phyloP scores from a whole-genome alignment of 495 filamentous ascomycete species.

The Tuber magnatum region DNA sequence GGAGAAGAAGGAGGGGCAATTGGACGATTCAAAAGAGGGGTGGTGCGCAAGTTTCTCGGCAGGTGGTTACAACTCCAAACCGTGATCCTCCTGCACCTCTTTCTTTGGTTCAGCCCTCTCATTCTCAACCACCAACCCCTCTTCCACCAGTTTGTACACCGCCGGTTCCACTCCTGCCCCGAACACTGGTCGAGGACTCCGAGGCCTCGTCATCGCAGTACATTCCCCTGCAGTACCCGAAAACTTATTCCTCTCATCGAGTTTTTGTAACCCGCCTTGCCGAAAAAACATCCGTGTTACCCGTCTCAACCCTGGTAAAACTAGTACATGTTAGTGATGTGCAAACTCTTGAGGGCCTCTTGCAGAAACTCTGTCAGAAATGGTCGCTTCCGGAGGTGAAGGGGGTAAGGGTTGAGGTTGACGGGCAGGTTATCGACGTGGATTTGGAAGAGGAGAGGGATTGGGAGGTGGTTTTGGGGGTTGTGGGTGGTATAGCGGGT shows the following conservation, averaged over 20 bases:
- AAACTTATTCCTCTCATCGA: neutral
- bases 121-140: neutral
- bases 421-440: conserved; percentile 22
- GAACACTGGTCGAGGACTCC: neutral
- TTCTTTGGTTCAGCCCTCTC: too few relatives aligned
- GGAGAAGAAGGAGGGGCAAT: neutral
- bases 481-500: neutral
- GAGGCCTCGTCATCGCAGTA: neutral
- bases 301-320: conserved; percentile 21
- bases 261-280: conserved; percentile 30
- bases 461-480: conserved; percentile 23
- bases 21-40: neutral
- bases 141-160: neutral
- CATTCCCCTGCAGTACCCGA: neutral
- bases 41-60: neutral
- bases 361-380: conserved; percentile 22
- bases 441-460: conserved; percentile 29
- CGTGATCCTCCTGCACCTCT: neutral
- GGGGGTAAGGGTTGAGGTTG: conserved; percentile 28
- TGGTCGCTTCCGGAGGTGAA: conserved; percentile 22
- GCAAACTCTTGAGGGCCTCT: conserved; percentile 24
- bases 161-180: neutral
- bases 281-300: neutral
- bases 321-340: conserved; percentile 27
- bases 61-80: neutral